Conservation (phyloP, 768 basidiomycete species). For the Boletus eberwhitei region DNA sequence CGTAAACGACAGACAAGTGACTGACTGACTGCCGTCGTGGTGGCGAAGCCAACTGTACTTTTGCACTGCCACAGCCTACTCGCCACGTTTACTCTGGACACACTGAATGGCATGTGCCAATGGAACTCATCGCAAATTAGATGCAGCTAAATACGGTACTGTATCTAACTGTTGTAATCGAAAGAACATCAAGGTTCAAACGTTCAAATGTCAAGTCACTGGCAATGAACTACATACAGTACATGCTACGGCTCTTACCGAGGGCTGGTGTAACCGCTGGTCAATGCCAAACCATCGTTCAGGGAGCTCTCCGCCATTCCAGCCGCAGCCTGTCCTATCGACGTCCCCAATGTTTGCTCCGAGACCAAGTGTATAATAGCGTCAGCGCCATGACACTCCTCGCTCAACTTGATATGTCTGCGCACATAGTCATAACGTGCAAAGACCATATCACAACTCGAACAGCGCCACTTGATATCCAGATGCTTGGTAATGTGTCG, state of each 20-base stretch:
- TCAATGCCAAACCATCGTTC: neutral
- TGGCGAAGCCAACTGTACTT: neutral
- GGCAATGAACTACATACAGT: neutral
- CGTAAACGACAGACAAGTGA: neutral
- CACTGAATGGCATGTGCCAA: no score
- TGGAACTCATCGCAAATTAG: no score
- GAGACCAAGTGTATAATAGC: neutral
- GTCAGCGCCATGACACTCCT: constrained; percentile 3
- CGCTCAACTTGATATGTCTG: constrained; percentile 3
- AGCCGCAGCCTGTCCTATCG: neutral
- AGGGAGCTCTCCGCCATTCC: neutral
- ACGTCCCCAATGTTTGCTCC: neutral
- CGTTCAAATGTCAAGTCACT: neutral
- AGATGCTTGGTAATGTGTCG: constrained; percentile 9
- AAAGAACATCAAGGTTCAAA: no score
- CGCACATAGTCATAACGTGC: constrained; percentile 8
- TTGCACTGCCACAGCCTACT: constrained; percentile 15
- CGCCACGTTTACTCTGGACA: constrained; percentile 26
- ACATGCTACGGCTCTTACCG: neutral
- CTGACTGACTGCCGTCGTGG: neutral
- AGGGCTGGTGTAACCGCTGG: neutral
- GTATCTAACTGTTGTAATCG: neutral
- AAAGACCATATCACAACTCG: constrained; percentile 3
- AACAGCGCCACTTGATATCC: constrained; percentile 13
- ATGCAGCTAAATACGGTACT: neutral